Percentiles rank a stretch among this genome's conserved stretches.
Evolutionary conservation across 192 early-diverging fungal species (phyloP).

Genomic region (Paraglomus brasilianum): DNA sequence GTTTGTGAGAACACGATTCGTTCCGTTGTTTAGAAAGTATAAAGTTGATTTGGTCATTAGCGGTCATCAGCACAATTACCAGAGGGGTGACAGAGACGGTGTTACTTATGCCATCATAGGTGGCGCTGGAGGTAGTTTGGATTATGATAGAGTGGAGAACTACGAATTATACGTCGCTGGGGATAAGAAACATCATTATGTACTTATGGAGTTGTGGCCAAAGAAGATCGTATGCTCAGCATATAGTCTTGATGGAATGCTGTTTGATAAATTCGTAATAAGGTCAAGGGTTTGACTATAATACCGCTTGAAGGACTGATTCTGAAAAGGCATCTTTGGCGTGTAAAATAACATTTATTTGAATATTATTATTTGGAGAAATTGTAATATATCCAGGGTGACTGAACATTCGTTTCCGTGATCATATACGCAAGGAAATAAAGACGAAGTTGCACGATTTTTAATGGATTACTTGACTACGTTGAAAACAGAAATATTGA

Average conservation of each 20-base stretch:
- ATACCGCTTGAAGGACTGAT: no score
- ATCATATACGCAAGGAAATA: no score
- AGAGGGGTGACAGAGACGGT: slow-evolving; percentile 52
- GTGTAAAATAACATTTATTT: no score
- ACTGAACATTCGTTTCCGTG: no score
- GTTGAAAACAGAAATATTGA: no score
- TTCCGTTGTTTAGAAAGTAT: slow-evolving; percentile 60
- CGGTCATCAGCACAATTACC: slow-evolving; percentile 80
- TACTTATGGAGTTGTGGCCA: slow-evolving; percentile 42
- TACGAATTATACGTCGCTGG: slow-evolving; percentile 58
- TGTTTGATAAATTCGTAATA: slow-evolving; percentile 27
- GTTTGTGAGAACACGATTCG: slow-evolving; percentile 64
- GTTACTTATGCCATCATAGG: slow-evolving; percentile 72
- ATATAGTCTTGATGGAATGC: slow-evolving; percentile 33
- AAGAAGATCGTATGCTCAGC: slow-evolving; percentile 44
- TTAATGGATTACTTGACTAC: no score
- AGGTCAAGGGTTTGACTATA: no score
- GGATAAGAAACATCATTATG: slow-evolving; percentile 44
- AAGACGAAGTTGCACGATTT: no score
- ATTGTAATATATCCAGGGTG: no score
- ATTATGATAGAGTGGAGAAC: slow-evolving; percentile 60
- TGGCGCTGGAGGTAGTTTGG: slow-evolving; percentile 68
- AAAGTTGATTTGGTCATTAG: slow-evolving; percentile 74
- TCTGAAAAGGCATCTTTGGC: no score
- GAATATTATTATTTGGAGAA: no score